Evolutionary conservation across 2,329 filamentous ascomycete species (phyloP).

Genomic region (Lasiodiplodia citricola): DNA sequence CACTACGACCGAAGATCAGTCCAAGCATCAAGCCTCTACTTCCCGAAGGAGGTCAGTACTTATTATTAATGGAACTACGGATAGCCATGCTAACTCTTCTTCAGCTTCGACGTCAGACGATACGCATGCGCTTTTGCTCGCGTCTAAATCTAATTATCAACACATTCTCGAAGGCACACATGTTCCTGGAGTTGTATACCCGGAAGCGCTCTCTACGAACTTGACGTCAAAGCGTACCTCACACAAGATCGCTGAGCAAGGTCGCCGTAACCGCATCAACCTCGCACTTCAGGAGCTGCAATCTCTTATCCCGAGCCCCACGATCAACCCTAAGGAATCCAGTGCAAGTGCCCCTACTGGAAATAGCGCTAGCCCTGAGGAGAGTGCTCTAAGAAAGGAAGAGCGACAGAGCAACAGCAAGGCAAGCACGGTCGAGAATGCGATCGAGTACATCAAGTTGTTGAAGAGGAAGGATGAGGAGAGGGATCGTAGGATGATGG

Average conservation of each 20-base stretch:
- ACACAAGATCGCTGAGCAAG: constrained; percentile 97
- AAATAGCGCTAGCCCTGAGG: constrained; percentile 34
- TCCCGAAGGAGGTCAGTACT: constrained; percentile 66
- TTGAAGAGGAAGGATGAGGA: constrained; percentile 75
- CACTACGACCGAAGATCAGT: constrained; percentile 85
- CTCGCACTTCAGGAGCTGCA: constrained; percentile 91
- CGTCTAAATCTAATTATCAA: constrained; percentile 97
- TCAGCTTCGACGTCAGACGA: constrained; percentile 54
- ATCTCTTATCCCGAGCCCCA: constrained; percentile 71
- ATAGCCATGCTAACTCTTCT: neutral
- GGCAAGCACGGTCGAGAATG: constrained; percentile 95
- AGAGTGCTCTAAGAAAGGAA: constrained; percentile 36
- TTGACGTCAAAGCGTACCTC: constrained; percentile 95
- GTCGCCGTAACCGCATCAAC: constrained; percentile 93
- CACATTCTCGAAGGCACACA: constrained; percentile 94
- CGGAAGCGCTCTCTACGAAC: constrained; percentile 88
- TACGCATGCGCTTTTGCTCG: constrained; percentile 74
- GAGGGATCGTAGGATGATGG: constrained; percentile 66
- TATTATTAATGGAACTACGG: neutral
- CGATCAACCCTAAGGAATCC: constrained; percentile 37
- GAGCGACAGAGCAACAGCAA: constrained; percentile 76
- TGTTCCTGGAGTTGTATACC: constrained; percentile 87
- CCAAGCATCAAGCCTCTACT: constrained; percentile 92
- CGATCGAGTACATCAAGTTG: constrained; percentile 91
- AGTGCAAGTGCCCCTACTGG: constrained; percentile 46